phyloP scores from a whole-genome alignment of 768 basidiomycete species.

The Lactifluus hygrophoroides region DNA sequence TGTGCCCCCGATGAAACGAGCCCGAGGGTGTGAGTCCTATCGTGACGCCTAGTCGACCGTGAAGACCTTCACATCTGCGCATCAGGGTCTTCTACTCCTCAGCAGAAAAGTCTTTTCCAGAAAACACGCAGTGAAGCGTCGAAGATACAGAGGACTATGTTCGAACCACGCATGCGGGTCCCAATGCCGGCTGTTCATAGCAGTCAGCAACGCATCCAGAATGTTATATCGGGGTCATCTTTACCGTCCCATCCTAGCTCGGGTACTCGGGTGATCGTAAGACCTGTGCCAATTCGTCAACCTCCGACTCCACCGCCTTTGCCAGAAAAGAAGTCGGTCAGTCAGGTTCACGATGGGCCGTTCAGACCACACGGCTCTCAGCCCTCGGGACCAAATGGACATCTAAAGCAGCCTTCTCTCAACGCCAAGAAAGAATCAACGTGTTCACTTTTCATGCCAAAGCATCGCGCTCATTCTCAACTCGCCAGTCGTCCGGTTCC shows the following conservation, averaged over 20 bases:
- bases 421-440: conserved; percentile 55
- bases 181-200: conserved; percentile 42
- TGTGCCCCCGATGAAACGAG: conserved; percentile 57
- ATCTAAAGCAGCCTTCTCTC: conserved; percentile 31
- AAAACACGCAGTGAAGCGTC: conserved; percentile 66
- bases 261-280: conserved; percentile 14
- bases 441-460: conserved; percentile 61
- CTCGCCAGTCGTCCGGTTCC: conserved; percentile 19
- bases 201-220: conserved; percentile 29
- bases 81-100: conserved; percentile 33
- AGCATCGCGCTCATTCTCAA: conserved; percentile 49
- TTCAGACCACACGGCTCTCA: conserved; percentile 10
- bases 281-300: conserved; percentile 6
- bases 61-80: conserved; percentile 15
- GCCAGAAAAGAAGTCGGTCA: neutral
- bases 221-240: conserved; percentile 21
- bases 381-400: conserved; percentile 22
- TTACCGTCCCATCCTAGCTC: conserved; percentile 21
- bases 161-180: conserved; percentile 43
- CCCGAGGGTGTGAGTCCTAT: conserved; percentile 43
- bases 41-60: conserved; percentile 1
- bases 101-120: conserved; percentile 66
- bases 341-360: neutral
- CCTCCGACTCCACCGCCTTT: conserved; percentile 21
- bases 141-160: conserved; percentile 56